Evolutionary conservation across 202 grass and related monocot genomes (phyloP).

Genomic region (Thinopyrum obtusiflorum): DNA sequence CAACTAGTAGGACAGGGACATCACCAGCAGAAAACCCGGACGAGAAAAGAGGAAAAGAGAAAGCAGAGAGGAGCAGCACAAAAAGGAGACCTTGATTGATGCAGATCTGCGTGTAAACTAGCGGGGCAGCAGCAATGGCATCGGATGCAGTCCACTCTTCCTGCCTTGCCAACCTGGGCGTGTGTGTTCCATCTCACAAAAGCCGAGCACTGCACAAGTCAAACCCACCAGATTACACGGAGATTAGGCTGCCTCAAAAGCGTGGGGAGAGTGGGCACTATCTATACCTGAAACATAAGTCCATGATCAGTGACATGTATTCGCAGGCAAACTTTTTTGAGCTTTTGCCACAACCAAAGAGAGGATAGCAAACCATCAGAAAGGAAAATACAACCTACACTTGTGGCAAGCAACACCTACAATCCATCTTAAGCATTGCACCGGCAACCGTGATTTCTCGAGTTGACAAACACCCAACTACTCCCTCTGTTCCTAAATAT

Average conservation of each 20-base stretch:
- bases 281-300: background rate
- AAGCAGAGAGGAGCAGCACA: background rate
- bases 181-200: constrained; percentile 26
- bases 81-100: constrained; percentile 37
- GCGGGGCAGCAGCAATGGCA: constrained; percentile 40
- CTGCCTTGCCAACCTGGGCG: constrained; percentile 10
- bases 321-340: background rate
- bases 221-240: constrained; percentile 40
- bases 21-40: constrained; percentile 24
- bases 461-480: background rate
- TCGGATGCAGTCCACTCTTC: constrained; percentile 44
- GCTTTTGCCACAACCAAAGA: background rate
- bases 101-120: constrained; percentile 46
- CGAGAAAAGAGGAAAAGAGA: background rate
- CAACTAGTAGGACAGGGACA: constrained; percentile 36
- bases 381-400: background rate
- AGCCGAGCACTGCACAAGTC: constrained; percentile 32
- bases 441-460: background rate
- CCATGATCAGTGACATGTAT: background rate
- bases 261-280: background rate
- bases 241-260: constrained; percentile 28
- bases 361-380: background rate
- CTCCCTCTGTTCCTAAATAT: too few relatives aligned
- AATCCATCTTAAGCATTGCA: background rate
- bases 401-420: background rate